Evolutionary conservation across 495 filamentous ascomycete species (phyloP), one percentile per base, ranked within the genome.

Genomic region (Tuber aestivum): DNA sequence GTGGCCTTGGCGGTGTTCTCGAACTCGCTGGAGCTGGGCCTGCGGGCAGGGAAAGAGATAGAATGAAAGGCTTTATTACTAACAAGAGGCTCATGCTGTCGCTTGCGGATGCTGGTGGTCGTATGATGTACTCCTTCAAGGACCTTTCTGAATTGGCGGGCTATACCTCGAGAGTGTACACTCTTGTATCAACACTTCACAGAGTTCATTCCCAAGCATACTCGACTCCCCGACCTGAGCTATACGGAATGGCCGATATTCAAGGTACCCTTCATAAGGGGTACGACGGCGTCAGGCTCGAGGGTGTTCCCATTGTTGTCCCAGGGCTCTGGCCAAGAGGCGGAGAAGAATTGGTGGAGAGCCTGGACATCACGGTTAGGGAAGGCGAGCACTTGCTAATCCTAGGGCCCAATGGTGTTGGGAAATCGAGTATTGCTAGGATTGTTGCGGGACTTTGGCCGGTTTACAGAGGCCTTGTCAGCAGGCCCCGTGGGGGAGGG

Each of bases 121-220:
- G 96, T 48, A 95, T 99, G 91, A 99, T 99, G 96, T 98, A 98
- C 86, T 93, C 91, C 78, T 94, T 99, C 85, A 99, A 99, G 85
- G 96, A 99, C 80, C 91, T 99, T 42, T 94, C 94, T 14, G 96
- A 98, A 84, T 86, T 99, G 23, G 96, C 96, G 2, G 96, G 96
- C 44, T 93, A 95, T 85, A 98, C 96, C 2, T 97, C 93, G 27
- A 92, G 95, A 23, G 94, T 99, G 20, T 99, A 97, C 86, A 94
- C 92, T 44, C 88, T 99, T 40, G 95, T 98, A 78, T 93, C 93
- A 8, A 95, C 95, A 0, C 89, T 99, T 41, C 96, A 99, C 82
- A 89, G 96, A 44, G 94, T 95, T 0, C 94, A 99, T 79, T 94
- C 95, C 41, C 88, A 92, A 79, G 91, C 93, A 0, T 97, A 99